Conservation (phyloP, 1,284 basidiomycete genomes). For the Phaffia rhodozyma region DNA sequence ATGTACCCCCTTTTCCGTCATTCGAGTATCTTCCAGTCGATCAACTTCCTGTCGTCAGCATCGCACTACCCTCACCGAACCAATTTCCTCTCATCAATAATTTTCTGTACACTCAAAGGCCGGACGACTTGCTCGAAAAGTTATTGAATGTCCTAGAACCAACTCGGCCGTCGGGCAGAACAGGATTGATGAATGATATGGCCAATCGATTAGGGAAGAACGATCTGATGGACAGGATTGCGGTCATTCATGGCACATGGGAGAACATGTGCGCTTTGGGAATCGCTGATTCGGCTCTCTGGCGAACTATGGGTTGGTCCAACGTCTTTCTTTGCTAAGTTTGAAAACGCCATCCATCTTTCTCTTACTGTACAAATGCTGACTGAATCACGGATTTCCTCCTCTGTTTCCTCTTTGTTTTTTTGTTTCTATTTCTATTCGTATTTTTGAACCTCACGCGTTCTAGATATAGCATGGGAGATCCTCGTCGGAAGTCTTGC, state of each 20-base stretch:
- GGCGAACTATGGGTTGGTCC: neutral
- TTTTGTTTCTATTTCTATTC: no score
- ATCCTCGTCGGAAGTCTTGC: constrained; percentile 17
- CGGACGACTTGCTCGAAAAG: constrained; percentile 19
- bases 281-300: constrained; percentile 18
- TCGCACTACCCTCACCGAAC: constrained; percentile 21
- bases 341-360: no score
- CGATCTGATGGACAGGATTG: constrained; percentile 9
- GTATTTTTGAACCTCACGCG: neutral
- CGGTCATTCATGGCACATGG: constrained; percentile 19
- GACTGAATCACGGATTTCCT: no score
- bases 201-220: neutral
- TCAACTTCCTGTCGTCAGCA: constrained; percentile 21
- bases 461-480: constrained; percentile 20
- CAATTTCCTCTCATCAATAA: constrained; percentile 21
- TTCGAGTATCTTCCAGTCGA: neutral
- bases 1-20: constrained; percentile 13
- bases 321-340: no score
- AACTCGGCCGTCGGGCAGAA: neutral
- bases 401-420: no score
- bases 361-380: no score
- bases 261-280: constrained; percentile 19
- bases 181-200: constrained; percentile 3
- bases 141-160: constrained; percentile 18
- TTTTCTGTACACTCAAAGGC: constrained; percentile 23